phyloP scores from a whole-genome alignment of 257 asterid species.

The Orobanche coerulescens region DNA sequence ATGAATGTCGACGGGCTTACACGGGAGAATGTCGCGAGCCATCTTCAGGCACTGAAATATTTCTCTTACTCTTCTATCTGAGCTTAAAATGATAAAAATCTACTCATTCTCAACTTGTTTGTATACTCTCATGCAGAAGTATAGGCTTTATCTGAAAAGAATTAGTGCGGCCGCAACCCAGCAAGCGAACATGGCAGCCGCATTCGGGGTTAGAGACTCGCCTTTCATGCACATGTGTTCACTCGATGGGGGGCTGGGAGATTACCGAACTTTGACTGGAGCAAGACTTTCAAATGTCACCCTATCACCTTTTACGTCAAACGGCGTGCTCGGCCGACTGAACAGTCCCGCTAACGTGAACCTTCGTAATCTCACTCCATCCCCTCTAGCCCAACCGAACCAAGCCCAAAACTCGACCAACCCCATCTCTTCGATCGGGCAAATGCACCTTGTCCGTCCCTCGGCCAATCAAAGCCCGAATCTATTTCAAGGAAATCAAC shows the following conservation, averaged over 20 bases:
- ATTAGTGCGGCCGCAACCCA: slow-evolving; percentile 56
- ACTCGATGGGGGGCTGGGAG: slow-evolving; percentile 62
- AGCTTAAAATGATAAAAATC: background rate
- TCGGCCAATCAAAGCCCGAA: slow-evolving; percentile 33
- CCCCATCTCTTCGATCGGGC: slow-evolving; percentile 37
- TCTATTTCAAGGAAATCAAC: slow-evolving; percentile 50
- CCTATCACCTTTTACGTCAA: slow-evolving; percentile 41
- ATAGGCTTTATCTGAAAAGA: slow-evolving; percentile 75
- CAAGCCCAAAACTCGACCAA: slow-evolving; percentile 45
- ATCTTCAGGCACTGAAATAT: slow-evolving; percentile 63
- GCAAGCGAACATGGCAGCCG: slow-evolving; percentile 75
- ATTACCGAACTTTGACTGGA: slow-evolving; percentile 43
- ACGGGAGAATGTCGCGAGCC: slow-evolving; percentile 91
- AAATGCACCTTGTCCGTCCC: slow-evolving; percentile 38
- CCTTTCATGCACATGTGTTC: slow-evolving; percentile 57
- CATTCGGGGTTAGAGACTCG: slow-evolving; percentile 63
- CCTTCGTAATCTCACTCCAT: slow-evolving; percentile 37
- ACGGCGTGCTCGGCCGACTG: slow-evolving; percentile 66
- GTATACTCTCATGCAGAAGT: slow-evolving; percentile 47
- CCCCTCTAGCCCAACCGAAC: slow-evolving; percentile 43
- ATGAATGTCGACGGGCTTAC: slow-evolving; percentile 86
- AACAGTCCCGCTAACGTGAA: slow-evolving; percentile 51
- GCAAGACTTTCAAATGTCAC: slow-evolving; percentile 41
- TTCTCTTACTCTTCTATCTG: background rate
- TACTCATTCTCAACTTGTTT: background rate